Conservation (phyloP, 352 stramenopile genomes). For the Phytophthora boehmeriae region DNA sequence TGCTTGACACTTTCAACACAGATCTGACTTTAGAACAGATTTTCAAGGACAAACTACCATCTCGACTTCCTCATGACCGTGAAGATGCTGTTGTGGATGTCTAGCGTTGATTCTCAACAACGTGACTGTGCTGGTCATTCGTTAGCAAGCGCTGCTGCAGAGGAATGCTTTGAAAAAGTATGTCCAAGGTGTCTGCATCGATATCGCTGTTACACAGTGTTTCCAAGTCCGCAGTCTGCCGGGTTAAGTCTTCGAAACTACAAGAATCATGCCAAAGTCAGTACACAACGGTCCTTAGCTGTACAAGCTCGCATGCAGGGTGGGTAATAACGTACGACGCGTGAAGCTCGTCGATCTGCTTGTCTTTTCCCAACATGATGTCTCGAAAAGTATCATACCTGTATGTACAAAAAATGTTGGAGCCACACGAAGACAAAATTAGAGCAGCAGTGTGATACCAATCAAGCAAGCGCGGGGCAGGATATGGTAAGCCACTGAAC, state of each 20-base stretch:
- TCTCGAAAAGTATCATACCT: slow-evolving; percentile 41
- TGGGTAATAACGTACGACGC: slow-evolving; percentile 27
- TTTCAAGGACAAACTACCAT: slow-evolving; percentile 80
- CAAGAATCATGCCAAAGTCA: not conserved
- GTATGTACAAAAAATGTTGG: slow-evolving; percentile 2
- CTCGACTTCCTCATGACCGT: slow-evolving; percentile 61
- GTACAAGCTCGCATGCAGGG: not conserved
- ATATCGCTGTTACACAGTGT: slow-evolving; percentile 42
- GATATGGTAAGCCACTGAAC: not conserved
- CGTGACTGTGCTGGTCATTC: slow-evolving; percentile 3
- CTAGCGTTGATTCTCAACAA: slow-evolving; percentile 17
- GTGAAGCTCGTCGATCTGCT: slow-evolving; percentile 34
- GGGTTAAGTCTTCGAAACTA: slow-evolving; percentile 48
- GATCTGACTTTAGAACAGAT: slow-evolving; percentile 64
- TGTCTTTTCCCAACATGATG: slow-evolving; percentile 35
- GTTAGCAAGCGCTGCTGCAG: slow-evolving; percentile 36
- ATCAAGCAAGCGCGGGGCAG: not conserved
- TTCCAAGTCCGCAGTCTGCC: slow-evolving; percentile 49
- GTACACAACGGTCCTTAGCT: not conserved
- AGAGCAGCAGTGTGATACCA: not conserved
- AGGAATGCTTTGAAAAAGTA: slow-evolving; percentile 57
- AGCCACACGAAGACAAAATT: too few species aligned
- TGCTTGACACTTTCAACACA: slow-evolving; percentile 40
- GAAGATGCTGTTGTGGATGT: slow-evolving; percentile 80
- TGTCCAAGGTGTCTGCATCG: slow-evolving; percentile 43